Percentiles rank a stretch among this genome's conserved stretches.
Conservation (phyloP, 371 early-diverging fungal genomes). For the Mucor irregularis region DNA sequence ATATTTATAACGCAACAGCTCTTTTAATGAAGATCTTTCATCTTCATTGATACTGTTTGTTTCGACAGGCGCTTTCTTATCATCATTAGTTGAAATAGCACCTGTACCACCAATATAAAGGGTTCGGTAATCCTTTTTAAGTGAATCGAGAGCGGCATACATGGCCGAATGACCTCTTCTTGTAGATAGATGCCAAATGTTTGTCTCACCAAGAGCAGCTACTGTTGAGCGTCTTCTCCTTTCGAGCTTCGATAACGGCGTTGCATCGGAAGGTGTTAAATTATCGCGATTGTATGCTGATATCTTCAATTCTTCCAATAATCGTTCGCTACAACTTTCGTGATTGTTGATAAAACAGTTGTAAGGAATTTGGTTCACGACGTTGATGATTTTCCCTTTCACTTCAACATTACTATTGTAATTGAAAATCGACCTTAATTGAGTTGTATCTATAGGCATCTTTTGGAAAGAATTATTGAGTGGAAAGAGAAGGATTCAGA, state of each 20-base stretch:
- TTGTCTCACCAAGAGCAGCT: slow-evolving; percentile 26
- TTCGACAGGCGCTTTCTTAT: slow-evolving; percentile 20
- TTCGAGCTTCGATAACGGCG: slow-evolving; percentile 37
- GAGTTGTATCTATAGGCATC: slow-evolving; percentile 8
- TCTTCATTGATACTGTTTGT: slow-evolving; percentile 26
- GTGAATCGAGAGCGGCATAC: slow-evolving; percentile 70
- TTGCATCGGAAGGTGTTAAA: background rate
- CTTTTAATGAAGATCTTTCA: slow-evolving; percentile 37
- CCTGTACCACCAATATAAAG: slow-evolving; percentile 78
- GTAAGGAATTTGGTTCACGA: slow-evolving; percentile 55
- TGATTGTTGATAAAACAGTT: slow-evolving; percentile 20
- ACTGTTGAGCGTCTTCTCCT: slow-evolving; percentile 34
- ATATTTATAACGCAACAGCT: slow-evolving; percentile 48
- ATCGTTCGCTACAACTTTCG: background rate
- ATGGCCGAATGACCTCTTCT: slow-evolving; percentile 84
- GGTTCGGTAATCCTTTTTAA: slow-evolving; percentile 51
- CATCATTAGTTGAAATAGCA: slow-evolving; percentile 35
- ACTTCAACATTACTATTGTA: slow-evolving; percentile 10
- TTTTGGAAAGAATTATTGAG: background rate
- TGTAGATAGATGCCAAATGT: slow-evolving; percentile 36
- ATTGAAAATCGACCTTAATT: slow-evolving; percentile 7
- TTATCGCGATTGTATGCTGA: background rate
- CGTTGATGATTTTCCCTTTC: slow-evolving; percentile 52
- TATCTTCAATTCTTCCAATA: background rate
- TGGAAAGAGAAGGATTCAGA: background rate